Evolutionary conservation across 371 early-diverging fungal genomes (phyloP).

Genomic region (Rhizopus arrhizus): DNA sequence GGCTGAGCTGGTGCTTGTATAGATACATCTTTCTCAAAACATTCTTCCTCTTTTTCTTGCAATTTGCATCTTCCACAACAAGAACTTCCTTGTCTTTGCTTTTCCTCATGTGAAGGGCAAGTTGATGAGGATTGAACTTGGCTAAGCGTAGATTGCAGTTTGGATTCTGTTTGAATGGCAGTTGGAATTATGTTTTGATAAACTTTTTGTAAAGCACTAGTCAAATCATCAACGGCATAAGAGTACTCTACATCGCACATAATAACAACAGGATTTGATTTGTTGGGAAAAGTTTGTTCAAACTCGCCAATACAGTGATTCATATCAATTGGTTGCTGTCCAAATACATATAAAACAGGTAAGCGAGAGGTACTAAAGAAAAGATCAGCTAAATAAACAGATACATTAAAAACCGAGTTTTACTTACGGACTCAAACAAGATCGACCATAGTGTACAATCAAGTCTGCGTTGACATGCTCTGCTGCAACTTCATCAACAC

Average conservation of each 20-base stretch:
- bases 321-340: constrained; percentile 69
- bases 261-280: constrained; percentile 58
- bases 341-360: constrained; percentile 88
- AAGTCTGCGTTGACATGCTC: constrained; percentile 83
- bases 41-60: constrained; percentile 3
- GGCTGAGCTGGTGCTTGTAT: constrained; percentile 15
- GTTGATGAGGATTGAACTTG: neutral
- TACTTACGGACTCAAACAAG: constrained; percentile 84
- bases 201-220: constrained; percentile 18
- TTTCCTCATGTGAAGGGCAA: constrained; percentile 5
- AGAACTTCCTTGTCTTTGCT: constrained; percentile 3
- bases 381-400: neutral
- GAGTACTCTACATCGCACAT: constrained; percentile 79
- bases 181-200: constrained; percentile 53
- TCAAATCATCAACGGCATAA: constrained; percentile 57
- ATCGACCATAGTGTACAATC: constrained; percentile 91
- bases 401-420: no score
- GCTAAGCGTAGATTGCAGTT: constrained; percentile 34
- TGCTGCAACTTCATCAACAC: constrained; percentile 95
- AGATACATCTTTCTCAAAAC: no score
- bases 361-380: constrained; percentile 65
- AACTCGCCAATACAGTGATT: constrained; percentile 55
- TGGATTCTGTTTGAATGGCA: constrained; percentile 55
- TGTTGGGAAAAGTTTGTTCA: constrained; percentile 42
- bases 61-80: constrained; percentile 22